Evolutionary conservation across 2,329 filamentous ascomycete genomes (phyloP), one percentile per base, ranked within the genome.

Genomic region (Exserohilum turcica): DNA sequence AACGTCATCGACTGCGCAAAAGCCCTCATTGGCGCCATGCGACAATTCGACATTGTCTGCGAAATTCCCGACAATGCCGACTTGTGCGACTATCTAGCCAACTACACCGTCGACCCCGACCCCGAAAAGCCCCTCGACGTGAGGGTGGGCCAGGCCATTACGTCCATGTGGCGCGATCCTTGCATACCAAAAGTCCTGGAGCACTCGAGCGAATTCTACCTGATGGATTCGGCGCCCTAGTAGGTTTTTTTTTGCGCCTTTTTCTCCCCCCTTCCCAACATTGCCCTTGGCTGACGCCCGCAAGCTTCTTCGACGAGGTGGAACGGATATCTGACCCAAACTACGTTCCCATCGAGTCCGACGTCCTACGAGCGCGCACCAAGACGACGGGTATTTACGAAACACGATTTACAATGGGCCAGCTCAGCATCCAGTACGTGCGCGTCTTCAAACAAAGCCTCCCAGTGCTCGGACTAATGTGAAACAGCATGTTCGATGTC

Each of bases 351-450:
- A 90, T 88, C 63, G 94, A 97, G 75, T 91, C 93, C 76, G 94
- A 99, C 74, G 93, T 99, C 29, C 84, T 99, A 54, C 88, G 94
- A 73, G 94, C 94, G 62, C 84, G 94, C 83, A 97, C 94, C 33
- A 99, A 99, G 78, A 99, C 94, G 1, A 99, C 94, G 0, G 94
- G 94, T 80, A 99, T 99, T 66, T 99, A 99, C 78, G 94, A 99
- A 77, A 99, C 94, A 43, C 86, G 94, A 64, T 99, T 99, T 74
- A 92, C 94, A 64, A 99, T 99, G 94, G 94, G 93, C 31, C 93
- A 96, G 72, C 82, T 99, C 57, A 97, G 92, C 78, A 99, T 99
- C 78, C 94, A 99, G 93, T 97, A 84, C 75, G 92, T 78, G 39
- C 42, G 29, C 43, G 28, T 18, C 31, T 35, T 33, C 38, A 54